Evolutionary conservation across 306 rosid genomes (phyloP).

Genomic region (Clitoria ternatea): DNA sequence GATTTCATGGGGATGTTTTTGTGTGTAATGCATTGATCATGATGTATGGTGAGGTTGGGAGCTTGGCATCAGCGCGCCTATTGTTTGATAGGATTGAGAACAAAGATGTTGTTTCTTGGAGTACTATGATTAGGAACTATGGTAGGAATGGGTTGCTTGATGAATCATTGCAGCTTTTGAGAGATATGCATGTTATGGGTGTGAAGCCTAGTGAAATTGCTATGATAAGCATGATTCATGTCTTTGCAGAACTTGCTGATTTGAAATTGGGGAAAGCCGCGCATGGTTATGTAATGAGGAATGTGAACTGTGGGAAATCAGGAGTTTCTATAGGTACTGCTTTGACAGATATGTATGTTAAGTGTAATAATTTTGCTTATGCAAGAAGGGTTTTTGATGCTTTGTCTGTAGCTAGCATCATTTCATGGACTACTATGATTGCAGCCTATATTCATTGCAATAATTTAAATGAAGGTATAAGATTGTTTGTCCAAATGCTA

Average conservation of each 20-base stretch:
- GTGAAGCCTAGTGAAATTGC: slow-evolving; percentile 48
- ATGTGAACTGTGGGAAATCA: slow-evolving; percentile 23
- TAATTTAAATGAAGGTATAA: slow-evolving; percentile 30
- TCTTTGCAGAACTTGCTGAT: slow-evolving; percentile 36
- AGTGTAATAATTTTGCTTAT: slow-evolving; percentile 34
- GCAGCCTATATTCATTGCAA: slow-evolving; percentile 39
- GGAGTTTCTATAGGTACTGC: slow-evolving; percentile 37
- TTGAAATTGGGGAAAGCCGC: slow-evolving; percentile 44
- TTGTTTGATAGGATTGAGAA: slow-evolving; percentile 47
- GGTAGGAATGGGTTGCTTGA: slow-evolving; percentile 30
- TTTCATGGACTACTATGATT: slow-evolving; percentile 56
- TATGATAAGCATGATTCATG: slow-evolving; percentile 44
- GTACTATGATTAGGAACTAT: slow-evolving; percentile 53
- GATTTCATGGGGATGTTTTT: slow-evolving; percentile 37
- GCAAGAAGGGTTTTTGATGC: slow-evolving; percentile 44
- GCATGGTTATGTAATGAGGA: slow-evolving; percentile 55
- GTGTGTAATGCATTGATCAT: slow-evolving; percentile 58
- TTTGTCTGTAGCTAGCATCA: slow-evolving; percentile 32
- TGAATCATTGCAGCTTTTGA: slow-evolving; percentile 48
- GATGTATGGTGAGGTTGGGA: slow-evolving; percentile 57
- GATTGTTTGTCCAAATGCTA: slow-evolving; percentile 39
- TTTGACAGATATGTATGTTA: slow-evolving; percentile 56
- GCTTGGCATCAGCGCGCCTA: slow-evolving; percentile 30
- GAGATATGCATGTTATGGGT: slow-evolving; percentile 37
- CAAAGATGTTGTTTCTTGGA: slow-evolving; percentile 67